Base-by-base conservation (phyloP, 768 basidiomycete genomes). In the Lanmaoa pseudosensibilis region DNA sequence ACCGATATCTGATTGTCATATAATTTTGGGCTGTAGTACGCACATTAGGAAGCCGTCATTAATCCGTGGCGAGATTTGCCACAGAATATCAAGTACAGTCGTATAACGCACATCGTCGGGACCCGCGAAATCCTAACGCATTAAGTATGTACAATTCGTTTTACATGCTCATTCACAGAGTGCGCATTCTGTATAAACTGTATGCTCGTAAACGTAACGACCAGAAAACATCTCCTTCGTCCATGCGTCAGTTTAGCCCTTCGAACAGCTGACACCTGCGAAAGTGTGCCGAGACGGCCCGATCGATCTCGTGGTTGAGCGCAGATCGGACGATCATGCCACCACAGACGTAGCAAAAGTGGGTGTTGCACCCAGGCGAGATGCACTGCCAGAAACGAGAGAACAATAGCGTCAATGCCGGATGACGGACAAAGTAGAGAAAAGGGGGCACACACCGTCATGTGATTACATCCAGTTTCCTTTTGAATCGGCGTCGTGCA, bases 311-410 rank as follows among this genome's bases (percentile, higher is more conserved):
- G 3, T 58, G 32, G 34, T 55, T 62, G 36, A 73, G 54, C 2
- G 73, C 74, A 0, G 77, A 77, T 27, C 65, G 71, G 41, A 80
- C 73, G 52, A 84, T 84, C 44, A 74, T 62, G 13, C 66, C 65
- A 16, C 82, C 82, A 51, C 83, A 84, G 18, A 66, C 32, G 55
- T 84, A 83, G 58, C 82, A 84, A 61, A 83, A 84, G 57, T 84
- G 82, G 60, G 78, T 77, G 60, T 84, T 83, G 65, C 84, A 85
- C n/a, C 78, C 81, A 2, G 82, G 81, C 1, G 81, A 72, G 34
- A 78, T 77, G 60, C 81, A 84, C 83, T 84, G 52, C 23, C 51
- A 55, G 21, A 34, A 43, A 21, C 10, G 13, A 5, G 34, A 5
- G 2, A 21, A 4, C 4, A 21, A 5, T 19, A 5, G 7, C 5